These are phyloP conservation scores for Fraxinus anomala DNA, from an alignment of 257 asterid genomes.

Conservation along the genomic window DNA sequence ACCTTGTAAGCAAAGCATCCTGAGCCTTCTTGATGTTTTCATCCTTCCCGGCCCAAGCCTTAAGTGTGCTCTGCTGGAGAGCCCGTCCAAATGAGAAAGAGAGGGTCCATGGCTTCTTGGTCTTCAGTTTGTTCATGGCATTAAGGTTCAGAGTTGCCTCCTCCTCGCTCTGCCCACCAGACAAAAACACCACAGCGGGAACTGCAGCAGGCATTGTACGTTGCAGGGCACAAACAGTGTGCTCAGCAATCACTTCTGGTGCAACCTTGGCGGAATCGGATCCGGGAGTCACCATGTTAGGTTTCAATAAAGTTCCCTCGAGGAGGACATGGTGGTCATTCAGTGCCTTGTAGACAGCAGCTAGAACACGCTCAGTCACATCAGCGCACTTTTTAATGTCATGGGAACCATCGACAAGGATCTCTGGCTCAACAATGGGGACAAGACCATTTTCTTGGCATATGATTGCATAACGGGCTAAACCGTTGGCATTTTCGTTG, in stretches of 20 bases:
- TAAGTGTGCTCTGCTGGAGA: slow-evolving; percentile 27
- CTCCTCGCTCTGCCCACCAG: slow-evolving; percentile 38
- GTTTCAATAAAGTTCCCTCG: slow-evolving; percentile 37
- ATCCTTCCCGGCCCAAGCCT: slow-evolving; percentile 28
- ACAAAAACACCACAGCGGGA: slow-evolving; percentile 31
- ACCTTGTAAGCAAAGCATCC: slow-evolving; percentile 28
- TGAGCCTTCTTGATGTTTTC: slow-evolving; percentile 26
- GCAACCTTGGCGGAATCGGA: slow-evolving; percentile 41
- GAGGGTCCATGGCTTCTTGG: slow-evolving; percentile 28
- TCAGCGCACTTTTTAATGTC: slow-evolving; percentile 30
- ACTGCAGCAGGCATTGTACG: slow-evolving; percentile 31
- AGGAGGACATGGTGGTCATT: slow-evolving; percentile 34
- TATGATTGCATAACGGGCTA: slow-evolving; percentile 29
- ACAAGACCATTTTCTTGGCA: slow-evolving; percentile 34
- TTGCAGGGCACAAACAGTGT: slow-evolving; percentile 31
- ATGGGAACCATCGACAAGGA: slow-evolving; percentile 32
- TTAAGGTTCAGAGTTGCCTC: slow-evolving; percentile 33
- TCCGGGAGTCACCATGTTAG: slow-evolving; percentile 50
- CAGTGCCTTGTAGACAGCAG: slow-evolving; percentile 33
- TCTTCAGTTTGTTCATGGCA: slow-evolving; percentile 33
- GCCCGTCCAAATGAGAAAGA: slow-evolving; percentile 29
- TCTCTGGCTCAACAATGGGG: slow-evolving; percentile 33
- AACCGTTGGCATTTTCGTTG: slow-evolving; percentile 25
- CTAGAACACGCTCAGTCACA: slow-evolving; percentile 29
- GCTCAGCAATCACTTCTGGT: slow-evolving; percentile 40